phyloP scores from a whole-genome alignment of 331 rosid species.

The Quercus lobata region DNA sequence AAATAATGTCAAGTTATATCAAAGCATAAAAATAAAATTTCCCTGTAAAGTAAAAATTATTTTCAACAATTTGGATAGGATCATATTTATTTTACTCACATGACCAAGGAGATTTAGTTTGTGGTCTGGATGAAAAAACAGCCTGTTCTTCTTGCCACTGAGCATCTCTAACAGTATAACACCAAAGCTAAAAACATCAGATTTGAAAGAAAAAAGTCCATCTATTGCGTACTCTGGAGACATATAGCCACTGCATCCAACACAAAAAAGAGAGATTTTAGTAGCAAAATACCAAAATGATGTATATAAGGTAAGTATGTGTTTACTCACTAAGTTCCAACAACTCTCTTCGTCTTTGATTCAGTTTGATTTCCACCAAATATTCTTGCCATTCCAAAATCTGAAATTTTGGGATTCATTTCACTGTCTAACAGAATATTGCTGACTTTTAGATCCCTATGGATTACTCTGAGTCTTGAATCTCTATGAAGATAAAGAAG shows the following conservation, averaged over 20 bases:
- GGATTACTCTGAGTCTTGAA: constrained; percentile 36
- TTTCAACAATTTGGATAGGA: not conserved
- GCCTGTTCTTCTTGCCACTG: constrained; percentile 54
- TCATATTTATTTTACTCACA: constrained; percentile 27
- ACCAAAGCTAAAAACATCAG: constrained; percentile 54
- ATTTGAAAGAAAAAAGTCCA: constrained; percentile 51
- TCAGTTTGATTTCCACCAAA: constrained; percentile 23
- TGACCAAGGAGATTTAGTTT: constrained; percentile 54
- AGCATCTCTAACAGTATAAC: constrained; percentile 51
- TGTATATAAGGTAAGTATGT: not conserved
- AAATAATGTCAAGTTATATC: not conserved
- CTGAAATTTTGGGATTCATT: constrained; percentile 42
- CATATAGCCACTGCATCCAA: constrained; percentile 47
- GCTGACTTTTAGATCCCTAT: constrained; percentile 39
- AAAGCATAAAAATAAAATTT: not conserved
- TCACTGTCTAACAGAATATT: constrained; percentile 34
- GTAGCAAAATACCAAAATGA: not conserved
- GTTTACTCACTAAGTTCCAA: constrained; percentile 37
- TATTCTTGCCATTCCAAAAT: constrained; percentile 39
- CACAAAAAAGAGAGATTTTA: constrained; percentile 5
- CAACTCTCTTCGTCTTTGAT: constrained; percentile 31
- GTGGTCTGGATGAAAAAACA: constrained; percentile 52
- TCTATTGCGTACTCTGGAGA: constrained; percentile 51
- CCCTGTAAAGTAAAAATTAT: not conserved
- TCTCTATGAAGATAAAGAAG: constrained; percentile 48